Evolutionary conservation across 768 basidiomycete species (phyloP).

Genomic region (Hypsizygus marmoreus): DNA sequence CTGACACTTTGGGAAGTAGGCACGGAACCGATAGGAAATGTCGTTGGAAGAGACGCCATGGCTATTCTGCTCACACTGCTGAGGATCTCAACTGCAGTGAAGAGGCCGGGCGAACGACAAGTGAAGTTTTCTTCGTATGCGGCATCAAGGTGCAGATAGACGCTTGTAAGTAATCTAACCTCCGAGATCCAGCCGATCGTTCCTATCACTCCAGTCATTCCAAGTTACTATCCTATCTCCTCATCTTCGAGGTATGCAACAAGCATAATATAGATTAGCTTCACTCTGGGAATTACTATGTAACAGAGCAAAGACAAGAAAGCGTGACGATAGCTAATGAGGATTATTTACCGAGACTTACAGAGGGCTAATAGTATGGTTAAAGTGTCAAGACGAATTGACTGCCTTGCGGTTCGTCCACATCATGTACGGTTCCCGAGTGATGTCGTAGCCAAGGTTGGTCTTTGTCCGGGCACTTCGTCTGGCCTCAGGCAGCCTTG

Average conservation of each 20-base stretch:
- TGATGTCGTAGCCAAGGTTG: constrained; percentile 58
- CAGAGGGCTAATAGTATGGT: constrained; percentile 4
- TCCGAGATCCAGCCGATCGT: too few species aligned
- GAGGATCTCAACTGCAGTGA: not conserved
- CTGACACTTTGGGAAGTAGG: constrained; percentile 50
- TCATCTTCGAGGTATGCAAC: not conserved
- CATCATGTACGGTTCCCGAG: constrained; percentile 83
- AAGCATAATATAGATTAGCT: constrained; percentile 7
- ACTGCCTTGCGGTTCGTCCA: constrained; percentile 84
- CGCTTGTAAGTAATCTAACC: too few species aligned
- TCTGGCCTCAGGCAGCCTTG: constrained; percentile 77
- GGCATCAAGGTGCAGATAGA: too few species aligned
- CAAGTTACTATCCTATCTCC: not conserved
- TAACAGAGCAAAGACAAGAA: constrained; percentile 8
- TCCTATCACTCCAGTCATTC: too few species aligned
- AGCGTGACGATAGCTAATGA: not conserved
- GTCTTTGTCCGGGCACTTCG: constrained; percentile 74
- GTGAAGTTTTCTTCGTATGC: too few species aligned
- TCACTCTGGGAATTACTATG: constrained; percentile 13
- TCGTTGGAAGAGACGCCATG: constrained; percentile 51
- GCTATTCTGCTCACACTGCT: not conserved
- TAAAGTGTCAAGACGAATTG: constrained; percentile 35
- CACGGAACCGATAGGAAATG: constrained; percentile 47
- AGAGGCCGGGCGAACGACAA: not conserved
- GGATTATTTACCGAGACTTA: constrained; percentile 1